Percentiles rank a stretch among this genome's conserved stretches.
Conservation (phyloP, 2,329 filamentous ascomycete genomes). For the Aspergillus udagawae region DNA sequence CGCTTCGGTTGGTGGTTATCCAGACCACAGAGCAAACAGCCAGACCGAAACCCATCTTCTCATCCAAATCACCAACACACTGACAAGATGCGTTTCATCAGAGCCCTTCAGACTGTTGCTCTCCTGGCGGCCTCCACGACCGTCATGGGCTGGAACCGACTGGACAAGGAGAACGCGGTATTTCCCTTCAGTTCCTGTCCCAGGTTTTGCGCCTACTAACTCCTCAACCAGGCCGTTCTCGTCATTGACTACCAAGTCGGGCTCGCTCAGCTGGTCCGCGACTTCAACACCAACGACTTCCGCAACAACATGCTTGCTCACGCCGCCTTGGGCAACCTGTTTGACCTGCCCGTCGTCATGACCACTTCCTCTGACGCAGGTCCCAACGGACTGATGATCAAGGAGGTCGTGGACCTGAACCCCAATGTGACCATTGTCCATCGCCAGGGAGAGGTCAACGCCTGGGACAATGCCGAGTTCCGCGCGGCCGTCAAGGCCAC, state of each 20-base stretch:
- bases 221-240: conserved; percentile 18
- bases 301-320: conserved; percentile 66
- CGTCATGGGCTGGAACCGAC: conserved; percentile 22
- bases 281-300: conserved; percentile 64
- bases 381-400: conserved; percentile 67
- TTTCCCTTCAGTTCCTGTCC: background rate
- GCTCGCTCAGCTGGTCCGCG: conserved; percentile 50
- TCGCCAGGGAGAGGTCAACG: conserved; percentile 69
- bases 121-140: conserved; percentile 17
- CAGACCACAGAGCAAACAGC: background rate
- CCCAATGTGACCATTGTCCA: conserved; percentile 63
- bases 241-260: conserved; percentile 34
- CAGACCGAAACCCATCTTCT: background rate
- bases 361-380: conserved; percentile 66
- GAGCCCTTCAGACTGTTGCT: conserved; percentile 23
- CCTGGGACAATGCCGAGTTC: conserved; percentile 72
- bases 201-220: background rate
- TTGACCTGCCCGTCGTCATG: conserved; percentile 65
- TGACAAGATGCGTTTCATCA: conserved; percentile 1
- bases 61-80: background rate
- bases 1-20: background rate
- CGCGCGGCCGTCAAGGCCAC: conserved; percentile 61
- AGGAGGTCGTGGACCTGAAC: conserved; percentile 65
- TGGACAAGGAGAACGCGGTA: conserved; percentile 25
- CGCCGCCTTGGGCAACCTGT: conserved; percentile 61